Evolutionary conservation across 345 rosid genomes (phyloP).

Genomic region (Zanthoxylum bungeanum): DNA sequence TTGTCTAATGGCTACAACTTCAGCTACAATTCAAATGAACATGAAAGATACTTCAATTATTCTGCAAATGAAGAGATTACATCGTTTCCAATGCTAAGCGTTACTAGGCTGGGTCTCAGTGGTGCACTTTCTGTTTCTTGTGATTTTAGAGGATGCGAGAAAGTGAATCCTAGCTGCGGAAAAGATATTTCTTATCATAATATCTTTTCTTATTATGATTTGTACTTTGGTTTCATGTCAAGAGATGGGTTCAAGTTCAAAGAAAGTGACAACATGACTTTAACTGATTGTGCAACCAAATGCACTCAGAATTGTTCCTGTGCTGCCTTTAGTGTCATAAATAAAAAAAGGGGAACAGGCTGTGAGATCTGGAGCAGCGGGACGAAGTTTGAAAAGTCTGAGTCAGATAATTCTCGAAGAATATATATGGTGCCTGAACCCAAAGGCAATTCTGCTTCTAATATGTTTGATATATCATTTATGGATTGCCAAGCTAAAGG

Average conservation of each 20-base stretch:
- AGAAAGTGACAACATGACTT: slow-evolving; percentile 2
- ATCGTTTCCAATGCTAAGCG: neutral
- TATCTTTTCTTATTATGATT: too few relatives aligned
- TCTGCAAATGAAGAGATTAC: neutral
- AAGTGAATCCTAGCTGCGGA: neutral
- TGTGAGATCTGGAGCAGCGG: slow-evolving; percentile 24
- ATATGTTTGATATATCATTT: neutral
- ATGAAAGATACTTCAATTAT: slow-evolving; percentile 23
- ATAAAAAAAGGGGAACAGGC: neutral
- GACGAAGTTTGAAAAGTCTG: too few relatives aligned
- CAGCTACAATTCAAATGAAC: slow-evolving; percentile 19
- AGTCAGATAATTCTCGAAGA: too few relatives aligned
- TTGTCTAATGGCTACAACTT: neutral
- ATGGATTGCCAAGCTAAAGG: neutral
- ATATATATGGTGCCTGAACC: slow-evolving; percentile 1
- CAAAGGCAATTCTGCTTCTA: neutral
- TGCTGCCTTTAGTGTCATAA: slow-evolving; percentile 19
- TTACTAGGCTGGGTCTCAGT: too few relatives aligned
- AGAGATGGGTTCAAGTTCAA: neutral
- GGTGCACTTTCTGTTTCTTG: neutral
- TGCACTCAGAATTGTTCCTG: slow-evolving; percentile 26
- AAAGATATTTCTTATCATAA: too few relatives aligned
- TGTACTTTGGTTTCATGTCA: slow-evolving; percentile 5
- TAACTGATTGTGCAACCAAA: slow-evolving; percentile 3
- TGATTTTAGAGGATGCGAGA: neutral